A percentile compares a stretch with the other conserved stretches of the same genome.
phyloP scores from a whole-genome alignment of 768 basidiomycete genomes.

The Crassisporium funariophilum region DNA sequence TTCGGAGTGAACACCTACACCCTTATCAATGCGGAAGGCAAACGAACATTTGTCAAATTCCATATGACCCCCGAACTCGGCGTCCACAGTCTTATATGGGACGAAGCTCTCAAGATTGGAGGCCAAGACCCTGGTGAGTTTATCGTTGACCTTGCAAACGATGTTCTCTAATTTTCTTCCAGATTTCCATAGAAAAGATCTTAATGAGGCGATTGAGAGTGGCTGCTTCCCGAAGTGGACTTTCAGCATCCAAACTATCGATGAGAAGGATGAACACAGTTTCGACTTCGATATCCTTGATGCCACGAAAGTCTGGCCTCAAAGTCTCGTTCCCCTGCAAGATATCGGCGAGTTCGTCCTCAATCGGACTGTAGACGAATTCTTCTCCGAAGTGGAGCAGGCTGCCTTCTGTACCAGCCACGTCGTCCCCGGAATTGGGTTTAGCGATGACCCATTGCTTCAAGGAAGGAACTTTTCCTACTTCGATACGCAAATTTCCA shows the following conservation, averaged over 20 bases:
- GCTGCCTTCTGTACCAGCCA: constrained; percentile 85
- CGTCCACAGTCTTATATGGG: constrained; percentile 84
- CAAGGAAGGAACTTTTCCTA: constrained; percentile 88
- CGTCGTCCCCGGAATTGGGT: constrained; percentile 68
- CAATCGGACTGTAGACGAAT: constrained; percentile 67
- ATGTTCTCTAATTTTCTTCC: background rate
- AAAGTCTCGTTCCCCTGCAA: constrained; percentile 77
- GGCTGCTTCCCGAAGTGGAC: constrained; percentile 78
- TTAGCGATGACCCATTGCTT: constrained; percentile 79
- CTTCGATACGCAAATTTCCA: constrained; percentile 80
- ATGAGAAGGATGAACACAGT: constrained; percentile 71
- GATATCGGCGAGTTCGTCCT: constrained; percentile 76
- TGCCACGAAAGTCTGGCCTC: constrained; percentile 84
- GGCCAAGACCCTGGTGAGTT: constrained; percentile 78
- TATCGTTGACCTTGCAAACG: background rate
- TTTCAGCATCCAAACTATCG: constrained; percentile 73
- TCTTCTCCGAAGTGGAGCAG: constrained; percentile 87
- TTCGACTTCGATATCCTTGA: constrained; percentile 91
- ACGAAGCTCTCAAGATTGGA: constrained; percentile 81
- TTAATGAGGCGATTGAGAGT: constrained; percentile 78
- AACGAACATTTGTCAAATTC: constrained; percentile 86
- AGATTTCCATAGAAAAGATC: constrained; percentile 88
- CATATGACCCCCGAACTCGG: constrained; percentile 83
- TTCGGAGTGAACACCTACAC: constrained; percentile 88
- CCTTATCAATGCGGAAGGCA: constrained; percentile 63